Evolutionary conservation across 805 yeast genomes (phyloP).

Genomic region (Saccharomycopsis malanga): DNA sequence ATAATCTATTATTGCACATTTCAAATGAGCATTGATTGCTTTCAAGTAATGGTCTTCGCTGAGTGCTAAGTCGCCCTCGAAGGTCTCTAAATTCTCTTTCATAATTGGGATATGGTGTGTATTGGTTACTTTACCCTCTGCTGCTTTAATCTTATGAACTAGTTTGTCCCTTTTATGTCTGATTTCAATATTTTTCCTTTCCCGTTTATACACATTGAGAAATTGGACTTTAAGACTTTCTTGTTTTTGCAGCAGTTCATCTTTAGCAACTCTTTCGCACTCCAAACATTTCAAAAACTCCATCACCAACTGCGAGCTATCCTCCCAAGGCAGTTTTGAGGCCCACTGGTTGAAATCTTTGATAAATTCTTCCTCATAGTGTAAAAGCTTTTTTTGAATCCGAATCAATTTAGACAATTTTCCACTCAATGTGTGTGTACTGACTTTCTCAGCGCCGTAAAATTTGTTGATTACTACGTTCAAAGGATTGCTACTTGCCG

Average conservation of each 20-base stretch:
- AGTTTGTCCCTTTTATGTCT: slow-evolving; percentile 33
- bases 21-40: slow-evolving; percentile 39
- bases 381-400: slow-evolving; percentile 33
- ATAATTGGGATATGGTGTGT: slow-evolving; percentile 37
- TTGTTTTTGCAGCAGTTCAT: slow-evolving; percentile 35
- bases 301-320: slow-evolving; percentile 33
- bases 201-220: slow-evolving; percentile 43
- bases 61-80: slow-evolving; percentile 43
- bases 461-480: slow-evolving; percentile 26
- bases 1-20: slow-evolving; percentile 40
- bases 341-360: slow-evolving; percentile 40
- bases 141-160: slow-evolving; percentile 29
- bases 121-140: slow-evolving; percentile 40
- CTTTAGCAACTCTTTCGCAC: slow-evolving; percentile 32
- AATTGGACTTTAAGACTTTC: slow-evolving; percentile 39
- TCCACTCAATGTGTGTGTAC: slow-evolving; percentile 29
- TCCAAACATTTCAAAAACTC: slow-evolving; percentile 36
- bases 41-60: slow-evolving; percentile 45
- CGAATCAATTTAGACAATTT: slow-evolving; percentile 34
- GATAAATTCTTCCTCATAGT: slow-evolving; percentile 33
- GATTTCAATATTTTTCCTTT: slow-evolving; percentile 38
- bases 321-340: slow-evolving; percentile 32
- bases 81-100: slow-evolving; percentile 46
- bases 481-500: slow-evolving; percentile 22
- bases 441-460: slow-evolving; percentile 22